phyloP scores from a whole-genome alignment of 495 filamentous ascomycete species.

The Cercophora scortea region DNA sequence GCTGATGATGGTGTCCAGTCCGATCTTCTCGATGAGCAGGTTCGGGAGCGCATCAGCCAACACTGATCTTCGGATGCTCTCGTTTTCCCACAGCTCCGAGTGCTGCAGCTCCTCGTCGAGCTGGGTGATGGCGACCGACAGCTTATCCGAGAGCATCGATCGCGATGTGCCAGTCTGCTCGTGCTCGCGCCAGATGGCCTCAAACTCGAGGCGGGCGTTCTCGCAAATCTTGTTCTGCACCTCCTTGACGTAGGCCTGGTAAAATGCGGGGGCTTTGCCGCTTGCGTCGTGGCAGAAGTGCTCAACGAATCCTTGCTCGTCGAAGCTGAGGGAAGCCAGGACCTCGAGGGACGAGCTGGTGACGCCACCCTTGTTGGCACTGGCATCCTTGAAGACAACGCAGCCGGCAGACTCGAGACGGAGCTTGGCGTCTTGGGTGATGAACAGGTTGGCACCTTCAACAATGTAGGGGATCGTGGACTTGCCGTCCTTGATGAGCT shows the following conservation, averaged over 20 bases:
- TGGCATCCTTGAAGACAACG: conserved; percentile 94
- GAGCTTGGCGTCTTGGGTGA: conserved; percentile 96
- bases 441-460: conserved; percentile 96
- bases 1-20: conserved; percentile 75
- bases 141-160: conserved; percentile 78
- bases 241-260: conserved; percentile 82
- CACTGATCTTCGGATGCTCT: conserved; percentile 66
- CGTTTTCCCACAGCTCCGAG: conserved; percentile 85
- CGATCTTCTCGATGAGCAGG: conserved; percentile 79
- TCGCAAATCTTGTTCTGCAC: conserved; percentile 83
- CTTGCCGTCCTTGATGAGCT: conserved; percentile 82
- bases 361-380: conserved; percentile 97
- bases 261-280: conserved; percentile 80
- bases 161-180: conserved; percentile 68
- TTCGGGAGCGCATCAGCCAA: conserved; percentile 80
- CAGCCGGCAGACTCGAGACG: conserved; percentile 88
- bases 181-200: conserved; percentile 95
- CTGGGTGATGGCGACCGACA: conserved; percentile 85
- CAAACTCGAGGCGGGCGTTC: conserved; percentile 90
- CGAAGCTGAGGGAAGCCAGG: conserved; percentile 85
- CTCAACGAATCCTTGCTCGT: conserved; percentile 77
- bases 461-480: conserved; percentile 85
- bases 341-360: conserved; percentile 98
- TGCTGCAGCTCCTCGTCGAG: conserved; percentile 92
- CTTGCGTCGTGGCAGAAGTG: conserved; percentile 85